Percentiles rank a stretch among this genome's conserved stretches.
phyloP scores from a whole-genome alignment of 768 basidiomycete genomes.

The Aureoboletus auriporus region DNA sequence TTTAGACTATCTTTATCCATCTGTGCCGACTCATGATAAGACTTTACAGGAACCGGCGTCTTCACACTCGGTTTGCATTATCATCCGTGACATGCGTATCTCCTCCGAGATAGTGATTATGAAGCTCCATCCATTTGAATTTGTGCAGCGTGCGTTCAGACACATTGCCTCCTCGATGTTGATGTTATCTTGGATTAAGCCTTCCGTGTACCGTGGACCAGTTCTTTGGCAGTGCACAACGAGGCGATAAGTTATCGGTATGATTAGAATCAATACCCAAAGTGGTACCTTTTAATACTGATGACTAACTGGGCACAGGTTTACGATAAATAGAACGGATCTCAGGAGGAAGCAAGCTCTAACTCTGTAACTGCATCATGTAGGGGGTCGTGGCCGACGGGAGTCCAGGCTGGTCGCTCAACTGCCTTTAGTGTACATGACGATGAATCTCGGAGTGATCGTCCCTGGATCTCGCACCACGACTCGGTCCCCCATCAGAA shows the following conservation, averaged over 20 bases:
- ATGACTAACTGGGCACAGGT: conserved; percentile 16
- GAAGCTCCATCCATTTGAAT: conserved; percentile 28
- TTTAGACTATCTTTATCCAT: conserved; percentile 11
- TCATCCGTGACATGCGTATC: conserved; percentile 14
- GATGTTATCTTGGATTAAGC: conserved; percentile 12
- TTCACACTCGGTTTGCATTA: background rate
- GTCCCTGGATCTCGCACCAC: conserved; percentile 53
- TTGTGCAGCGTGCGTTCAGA: conserved; percentile 12
- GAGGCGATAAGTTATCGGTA: conserved; percentile 23
- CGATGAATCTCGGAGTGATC: conserved; percentile 53
- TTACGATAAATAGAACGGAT: conserved; percentile 22
- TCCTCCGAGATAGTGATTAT: conserved; percentile 13
- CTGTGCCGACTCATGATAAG: conserved; percentile 17
- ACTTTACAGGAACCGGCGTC: background rate
- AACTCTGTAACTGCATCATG: conserved; percentile 21
- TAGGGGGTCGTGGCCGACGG: conserved; percentile 7
- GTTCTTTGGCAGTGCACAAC: conserved; percentile 21
- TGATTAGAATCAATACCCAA: conserved; percentile 4
- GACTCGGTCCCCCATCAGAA: conserved; percentile 45
- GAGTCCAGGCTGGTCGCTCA: conserved; percentile 19
- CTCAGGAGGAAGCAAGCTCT: conserved; percentile 16
- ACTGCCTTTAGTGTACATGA: conserved; percentile 50
- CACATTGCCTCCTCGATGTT: conserved; percentile 27
- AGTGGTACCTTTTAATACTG: conserved; percentile 25
- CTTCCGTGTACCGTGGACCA: conserved; percentile 17